Conservation (phyloP, 2,329 filamentous ascomycete genomes). For the Chrysoporthe cubensis region DNA sequence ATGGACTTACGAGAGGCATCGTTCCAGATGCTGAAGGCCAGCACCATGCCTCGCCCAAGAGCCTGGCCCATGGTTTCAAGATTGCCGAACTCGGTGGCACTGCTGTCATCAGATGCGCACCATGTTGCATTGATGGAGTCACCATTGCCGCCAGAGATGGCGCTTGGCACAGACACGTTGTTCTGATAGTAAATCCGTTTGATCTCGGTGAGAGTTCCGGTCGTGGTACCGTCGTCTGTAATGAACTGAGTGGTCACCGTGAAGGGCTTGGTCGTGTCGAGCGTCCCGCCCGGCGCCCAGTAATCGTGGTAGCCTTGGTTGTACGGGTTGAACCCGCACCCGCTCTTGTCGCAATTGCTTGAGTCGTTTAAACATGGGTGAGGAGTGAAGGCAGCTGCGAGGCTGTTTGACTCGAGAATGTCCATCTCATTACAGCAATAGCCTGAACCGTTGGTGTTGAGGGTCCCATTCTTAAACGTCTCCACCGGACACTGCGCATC, state of each 20-base stretch:
- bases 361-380: slow-evolving; percentile 53
- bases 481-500: slow-evolving; percentile 44
- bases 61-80: slow-evolving; percentile 45
- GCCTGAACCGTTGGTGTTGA: slow-evolving; percentile 49
- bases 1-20: slow-evolving; percentile 38
- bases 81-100: slow-evolving; percentile 30
- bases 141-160: slow-evolving; percentile 28
- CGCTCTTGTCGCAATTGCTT: slow-evolving; percentile 56
- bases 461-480: slow-evolving; percentile 44
- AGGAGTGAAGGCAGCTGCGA: slow-evolving; percentile 61
- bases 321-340: slow-evolving; percentile 53
- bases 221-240: slow-evolving; percentile 36
- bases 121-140: slow-evolving; percentile 51
- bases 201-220: slow-evolving; percentile 49
- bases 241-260: slow-evolving; percentile 52
- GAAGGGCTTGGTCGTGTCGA: slow-evolving; percentile 50
- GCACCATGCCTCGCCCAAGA: slow-evolving; percentile 47
- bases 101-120: slow-evolving; percentile 45
- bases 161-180: slow-evolving; percentile 46
- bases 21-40: slow-evolving; percentile 53
- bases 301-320: slow-evolving; percentile 34
- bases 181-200: slow-evolving; percentile 51
- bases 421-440: slow-evolving; percentile 56
- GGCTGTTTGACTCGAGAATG: slow-evolving; percentile 61
- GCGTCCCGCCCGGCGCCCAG: slow-evolving; percentile 37